phyloP scores from a whole-genome alignment of 2,329 filamentous ascomycete genomes.

The Fusarium odoratissimum region DNA sequence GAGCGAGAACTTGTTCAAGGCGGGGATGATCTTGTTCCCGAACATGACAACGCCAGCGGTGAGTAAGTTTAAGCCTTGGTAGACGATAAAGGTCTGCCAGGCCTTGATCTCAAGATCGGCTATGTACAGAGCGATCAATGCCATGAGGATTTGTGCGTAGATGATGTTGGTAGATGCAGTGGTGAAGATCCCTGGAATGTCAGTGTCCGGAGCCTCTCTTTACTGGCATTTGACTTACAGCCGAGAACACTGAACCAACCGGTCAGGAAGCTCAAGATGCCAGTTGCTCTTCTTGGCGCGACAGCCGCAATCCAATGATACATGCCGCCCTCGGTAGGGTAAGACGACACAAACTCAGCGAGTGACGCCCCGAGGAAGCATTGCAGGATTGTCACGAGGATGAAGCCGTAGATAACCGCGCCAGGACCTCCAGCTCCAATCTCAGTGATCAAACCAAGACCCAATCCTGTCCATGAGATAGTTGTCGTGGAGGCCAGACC shows the following conservation, averaged over 20 bases:
- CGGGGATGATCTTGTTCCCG: neutral
- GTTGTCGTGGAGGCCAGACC: slow-evolving; percentile 2
- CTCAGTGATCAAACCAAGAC: neutral
- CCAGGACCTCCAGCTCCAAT: slow-evolving; percentile 19
- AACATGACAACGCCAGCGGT: slow-evolving; percentile 12
- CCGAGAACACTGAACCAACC: slow-evolving; percentile 19
- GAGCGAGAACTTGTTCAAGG: neutral
- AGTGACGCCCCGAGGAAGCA: slow-evolving; percentile 10
- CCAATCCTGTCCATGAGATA: neutral
- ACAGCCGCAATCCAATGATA: slow-evolving; percentile 21
- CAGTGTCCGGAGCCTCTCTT: too few relatives aligned
- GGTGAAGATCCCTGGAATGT: neutral
- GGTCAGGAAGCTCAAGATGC: neutral
- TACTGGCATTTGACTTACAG: neutral
- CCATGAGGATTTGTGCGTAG: slow-evolving; percentile 1
- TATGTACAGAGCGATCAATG: neutral
- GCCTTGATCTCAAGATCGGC: neutral
- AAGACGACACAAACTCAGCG: slow-evolving; percentile 10
- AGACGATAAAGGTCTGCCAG: slow-evolving; percentile 11
- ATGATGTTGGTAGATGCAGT: slow-evolving; percentile 15
- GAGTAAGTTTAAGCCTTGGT: neutral
- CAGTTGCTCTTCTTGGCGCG: neutral
- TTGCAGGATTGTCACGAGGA: neutral
- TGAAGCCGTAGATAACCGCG: slow-evolving; percentile 6
- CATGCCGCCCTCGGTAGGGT: slow-evolving; percentile 14